A percentile compares a stretch with the other conserved stretches of the same genome.
Evolutionary conservation across 2,329 filamentous ascomycete genomes (phyloP).

Genomic region (Furcasterigmium sp.): DNA sequence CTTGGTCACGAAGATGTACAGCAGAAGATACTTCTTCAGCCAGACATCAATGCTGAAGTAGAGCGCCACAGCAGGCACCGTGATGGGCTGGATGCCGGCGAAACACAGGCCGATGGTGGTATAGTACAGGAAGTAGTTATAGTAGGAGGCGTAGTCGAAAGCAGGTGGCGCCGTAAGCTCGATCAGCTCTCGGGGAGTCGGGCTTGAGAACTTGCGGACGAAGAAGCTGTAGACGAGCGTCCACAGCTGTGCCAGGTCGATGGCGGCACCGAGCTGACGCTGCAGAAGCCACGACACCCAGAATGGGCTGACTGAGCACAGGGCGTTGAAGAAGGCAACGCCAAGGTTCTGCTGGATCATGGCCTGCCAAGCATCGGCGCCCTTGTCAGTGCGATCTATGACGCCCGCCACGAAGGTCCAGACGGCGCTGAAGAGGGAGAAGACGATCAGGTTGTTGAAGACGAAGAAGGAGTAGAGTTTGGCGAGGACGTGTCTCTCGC

Average conservation of each 20-base stretch:
- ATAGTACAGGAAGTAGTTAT: constrained; percentile 97
- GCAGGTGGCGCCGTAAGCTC: constrained; percentile 86
- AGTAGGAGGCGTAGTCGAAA: constrained; percentile 95
- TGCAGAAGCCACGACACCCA: constrained; percentile 94
- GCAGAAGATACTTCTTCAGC: constrained; percentile 89
- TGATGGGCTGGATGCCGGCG: constrained; percentile 77
- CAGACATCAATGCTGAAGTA: constrained; percentile 86
- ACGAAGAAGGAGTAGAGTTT: constrained; percentile 95
- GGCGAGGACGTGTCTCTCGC: constrained; percentile 83
- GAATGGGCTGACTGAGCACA: constrained; percentile 81
- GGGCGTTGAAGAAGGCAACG: constrained; percentile 59
- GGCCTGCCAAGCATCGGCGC: constrained; percentile 61
- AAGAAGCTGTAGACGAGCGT: constrained; percentile 81
- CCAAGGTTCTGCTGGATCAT: constrained; percentile 62
- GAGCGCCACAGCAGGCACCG: constrained; percentile 77
- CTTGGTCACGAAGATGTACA: constrained; percentile 96
- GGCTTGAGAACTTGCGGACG: constrained; percentile 75
- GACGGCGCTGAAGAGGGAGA: constrained; percentile 82
- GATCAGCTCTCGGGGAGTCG: constrained; percentile 86
- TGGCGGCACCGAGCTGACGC: constrained; percentile 86
- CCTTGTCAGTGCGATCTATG: constrained; percentile 47
- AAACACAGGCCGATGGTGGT: constrained; percentile 84
- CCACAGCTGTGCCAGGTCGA: constrained; percentile 87
- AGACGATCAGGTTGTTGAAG: constrained; percentile 93
- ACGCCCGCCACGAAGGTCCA: constrained; percentile 70